A percentile compares a stretch with the other conserved stretches of the same genome.
These are phyloP conservation scores for Leishmania guyanensis DNA, from an alignment of 208 protist species.

Conservation along the genomic window DNA sequence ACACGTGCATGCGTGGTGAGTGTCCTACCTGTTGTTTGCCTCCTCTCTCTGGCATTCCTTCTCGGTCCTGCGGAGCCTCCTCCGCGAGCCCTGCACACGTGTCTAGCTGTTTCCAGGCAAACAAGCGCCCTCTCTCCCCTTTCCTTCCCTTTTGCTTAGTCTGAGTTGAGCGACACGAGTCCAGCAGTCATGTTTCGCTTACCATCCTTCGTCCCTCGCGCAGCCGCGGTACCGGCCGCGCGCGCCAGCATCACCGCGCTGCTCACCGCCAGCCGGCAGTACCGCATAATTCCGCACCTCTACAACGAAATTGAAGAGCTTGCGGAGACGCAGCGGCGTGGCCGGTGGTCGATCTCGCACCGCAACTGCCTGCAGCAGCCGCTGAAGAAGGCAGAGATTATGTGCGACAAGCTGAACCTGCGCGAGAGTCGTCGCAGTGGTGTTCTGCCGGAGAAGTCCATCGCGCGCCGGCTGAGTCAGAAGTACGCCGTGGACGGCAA, in stretches of 20 bases:
- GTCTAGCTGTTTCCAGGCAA: not conserved
- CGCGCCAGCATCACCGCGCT: conserved; percentile 1
- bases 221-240: not conserved
- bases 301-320: conserved; percentile 90
- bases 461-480: conserved; percentile 81
- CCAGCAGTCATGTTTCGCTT: conserved; percentile 34
- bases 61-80: not conserved
- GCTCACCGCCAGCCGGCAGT: conserved; percentile 32
- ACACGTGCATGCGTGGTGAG: no score
- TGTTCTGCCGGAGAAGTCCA: conserved; percentile 84
- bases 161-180: not conserved
- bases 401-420: conserved; percentile 88
- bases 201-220: not conserved
- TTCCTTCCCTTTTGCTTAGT: not conserved
- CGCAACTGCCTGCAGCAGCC: conserved; percentile 86
- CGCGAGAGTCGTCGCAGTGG: conserved; percentile 81
- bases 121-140: not conserved
- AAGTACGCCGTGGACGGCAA: conserved; percentile 84
- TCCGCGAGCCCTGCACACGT: not conserved
- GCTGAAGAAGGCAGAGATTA: conserved; percentile 84
- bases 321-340: conserved; percentile 75
- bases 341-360: conserved; percentile 86
- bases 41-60: not conserved
- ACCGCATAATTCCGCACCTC: conserved; percentile 86
- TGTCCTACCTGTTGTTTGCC: not conserved